Evolutionary conservation across 768 basidiomycete species (phyloP), one percentile per base, ranked within the genome.

Genomic region (Terana coerulea): DNA sequence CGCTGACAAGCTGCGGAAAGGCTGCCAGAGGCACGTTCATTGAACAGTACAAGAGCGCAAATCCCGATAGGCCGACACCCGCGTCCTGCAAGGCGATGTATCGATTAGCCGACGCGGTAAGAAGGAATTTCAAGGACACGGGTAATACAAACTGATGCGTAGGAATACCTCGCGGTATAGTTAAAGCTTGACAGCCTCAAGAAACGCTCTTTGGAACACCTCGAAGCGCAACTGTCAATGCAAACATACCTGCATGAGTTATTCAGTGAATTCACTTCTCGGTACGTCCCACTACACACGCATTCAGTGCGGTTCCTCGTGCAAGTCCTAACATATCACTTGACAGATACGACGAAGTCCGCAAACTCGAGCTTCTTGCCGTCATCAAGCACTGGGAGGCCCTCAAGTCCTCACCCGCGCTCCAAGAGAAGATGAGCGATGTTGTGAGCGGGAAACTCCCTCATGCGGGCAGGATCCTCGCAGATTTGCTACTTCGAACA

Each of bases 241-340:
- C 24, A 57, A 12, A 57, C 36, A 3, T 30, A 52, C 12, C 49
- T 57, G 21, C 43, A 53, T 6, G 56, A 57, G 47, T 42, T 57
- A 15, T 57, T 57, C 56, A 53, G 52, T 39, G 26, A 26, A 25
- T 57, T 57, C 42, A 54, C 56, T 15, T 26, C 56, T 11, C 24
- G 30, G 56, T 56, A 22, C 24, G 52, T 35, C 15, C 24, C n/a
- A n/a, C n/a, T n/a, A n/a, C n/a, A n/a, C n/a, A 12, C 12, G 10
- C 10, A 42, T 45, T 33, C n/a, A n/a, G n/a, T n/a, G n/a, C n/a
- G n/a, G n/a, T n/a, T n/a, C n/a, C n/a, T n/a, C n/a, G n/a, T n/a
- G n/a, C n/a, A n/a, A n/a, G n/a, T n/a, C n/a, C n/a, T n/a, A n/a
- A n/a, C n/a, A n/a, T n/a, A n/a, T n/a, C 46, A 8, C 10, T 4